Base-by-base conservation (phyloP, 2,329 filamentous ascomycete species). In the Aspergillus sp. region DNA sequence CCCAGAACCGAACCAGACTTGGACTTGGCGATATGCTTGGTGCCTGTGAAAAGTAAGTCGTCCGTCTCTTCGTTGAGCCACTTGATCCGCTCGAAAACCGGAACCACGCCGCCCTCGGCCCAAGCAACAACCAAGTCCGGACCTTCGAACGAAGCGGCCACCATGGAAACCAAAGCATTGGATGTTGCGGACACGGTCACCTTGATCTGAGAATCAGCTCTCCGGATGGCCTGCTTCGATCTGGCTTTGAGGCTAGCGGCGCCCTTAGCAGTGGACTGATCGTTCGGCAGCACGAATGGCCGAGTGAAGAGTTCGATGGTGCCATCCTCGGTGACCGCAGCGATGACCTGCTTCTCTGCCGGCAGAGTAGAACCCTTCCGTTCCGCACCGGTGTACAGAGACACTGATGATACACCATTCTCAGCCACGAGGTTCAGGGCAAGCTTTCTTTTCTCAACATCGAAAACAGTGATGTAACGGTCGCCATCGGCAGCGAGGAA, bases 401-500 rank as follows among this genome's bases (percentile, higher is more conserved):
- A 72, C 38, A 80, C 61, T 1, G 71, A 71, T 7, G 74, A 67
- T 13, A 83, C 77, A 54, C 82, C 81, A 30, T 77, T 78, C 23
- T 81, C 78, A 23, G 81, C 77, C 5, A 83, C 78, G n/a, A 83
- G 71, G 30, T 80, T 81, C 55, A 80, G 75, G 3, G 80, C 72
- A 17, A 81, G 74, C 61, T 77, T 80, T 41, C 76, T 73, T 54
- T 71, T 75, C 44, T 76, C 61, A 15, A 76, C 69, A 62, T 81
- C 76, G 57, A 82, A 83, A 38, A 83, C 72, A 61, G 81, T 83
- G 62, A 84, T 77, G 64, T 80, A 83, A 51, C 80, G 79, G 62
- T 82, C 81, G 13, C 75, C 73, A 65, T 83, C 81, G 27, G 80
- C 78, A 10, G 80, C 79, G 19, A 83, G 76, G 67, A 83, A 83